Evolutionary conservation across 805 yeast species (phyloP).

Genomic region (Candida nitratophila): DNA sequence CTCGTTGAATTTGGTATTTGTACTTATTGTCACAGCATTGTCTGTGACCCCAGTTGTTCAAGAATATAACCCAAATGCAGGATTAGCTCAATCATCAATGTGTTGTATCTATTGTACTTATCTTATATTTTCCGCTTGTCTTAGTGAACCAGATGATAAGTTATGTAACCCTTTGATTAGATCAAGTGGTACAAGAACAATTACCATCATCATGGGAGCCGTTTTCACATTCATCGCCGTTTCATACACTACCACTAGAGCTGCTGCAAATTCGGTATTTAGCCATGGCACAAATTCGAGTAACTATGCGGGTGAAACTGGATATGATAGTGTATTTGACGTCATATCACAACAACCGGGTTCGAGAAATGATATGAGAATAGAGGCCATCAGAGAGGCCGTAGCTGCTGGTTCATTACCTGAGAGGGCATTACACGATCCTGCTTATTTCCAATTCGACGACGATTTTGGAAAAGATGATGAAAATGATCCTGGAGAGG

Average conservation of each 20-base stretch:
- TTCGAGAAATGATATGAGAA: constrained; percentile 61
- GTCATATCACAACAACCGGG: constrained; percentile 43
- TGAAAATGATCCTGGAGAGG: constrained; percentile 46
- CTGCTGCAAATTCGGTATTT: constrained; percentile 77
- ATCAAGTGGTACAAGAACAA: constrained; percentile 83
- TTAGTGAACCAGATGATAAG: constrained; percentile 93
- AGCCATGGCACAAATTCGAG: constrained; percentile 25
- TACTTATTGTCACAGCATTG: constrained; percentile 55
- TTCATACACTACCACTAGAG: constrained; percentile 95
- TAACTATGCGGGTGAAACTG: constrained; percentile 19
- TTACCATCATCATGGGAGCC: constrained; percentile 84
- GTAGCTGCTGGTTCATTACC: constrained; percentile 96
- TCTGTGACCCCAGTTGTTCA: constrained; percentile 81
- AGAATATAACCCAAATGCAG: constrained; percentile 91
- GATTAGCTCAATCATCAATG: constrained; percentile 94
- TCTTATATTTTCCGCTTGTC: constrained; percentile 83
- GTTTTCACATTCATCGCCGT: constrained; percentile 90
- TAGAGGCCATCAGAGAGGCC: constrained; percentile 85
- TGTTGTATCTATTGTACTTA: constrained; percentile 92
- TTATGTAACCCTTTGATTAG: constrained; percentile 88
- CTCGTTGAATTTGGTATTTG: constrained; percentile 62
- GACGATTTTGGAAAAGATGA: constrained; percentile 24
- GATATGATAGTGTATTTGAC: constrained; percentile 36
- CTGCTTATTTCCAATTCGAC: constrained; percentile 49
- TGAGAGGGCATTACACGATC: constrained; percentile 79